A percentile compares a stretch with the other conserved stretches of the same genome.
phyloP scores from a whole-genome alignment of 148 eudicot species.

The Euryodendron excelsum region DNA sequence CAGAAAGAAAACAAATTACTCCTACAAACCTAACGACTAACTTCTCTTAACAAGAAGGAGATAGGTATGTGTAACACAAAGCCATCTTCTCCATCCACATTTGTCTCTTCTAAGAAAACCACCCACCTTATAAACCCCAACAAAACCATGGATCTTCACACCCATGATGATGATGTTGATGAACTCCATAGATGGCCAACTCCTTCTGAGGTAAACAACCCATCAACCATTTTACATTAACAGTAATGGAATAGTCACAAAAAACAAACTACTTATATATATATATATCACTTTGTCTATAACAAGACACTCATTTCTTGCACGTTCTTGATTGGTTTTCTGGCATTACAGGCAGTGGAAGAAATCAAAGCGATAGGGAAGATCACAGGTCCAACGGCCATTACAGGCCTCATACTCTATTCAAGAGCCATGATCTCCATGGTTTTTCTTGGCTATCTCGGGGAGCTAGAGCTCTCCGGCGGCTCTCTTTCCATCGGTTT shows the following conservation, averaged over 20 bases:
- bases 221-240: neutral
- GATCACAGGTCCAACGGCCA: constrained; percentile 81
- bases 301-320: neutral
- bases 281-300: too few species aligned
- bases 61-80: constrained; percentile 50
- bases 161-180: constrained; percentile 25
- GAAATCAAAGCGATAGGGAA: constrained; percentile 83
- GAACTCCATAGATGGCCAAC: constrained; percentile 67
- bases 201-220: constrained; percentile 50
- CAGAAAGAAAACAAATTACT: too few species aligned
- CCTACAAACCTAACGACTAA: too few species aligned
- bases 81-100: constrained; percentile 44
- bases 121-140: constrained; percentile 33
- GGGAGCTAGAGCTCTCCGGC: constrained; percentile 82
- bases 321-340: constrained; percentile 6
- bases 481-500: constrained; percentile 87
- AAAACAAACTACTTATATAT: too few species aligned
- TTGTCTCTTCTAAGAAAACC: constrained; percentile 43
- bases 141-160: constrained; percentile 32
- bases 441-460: constrained; percentile 91
- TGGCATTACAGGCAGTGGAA: constrained; percentile 49
- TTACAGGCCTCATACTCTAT: constrained; percentile 72
- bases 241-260: too few species aligned
- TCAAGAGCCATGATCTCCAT: constrained; percentile 94
- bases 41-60: neutral